These are phyloP conservation scores for Anaeramoeba flamelloides DNA, from an alignment of 78 protist genomes.

Conservation along the genomic window DNA sequence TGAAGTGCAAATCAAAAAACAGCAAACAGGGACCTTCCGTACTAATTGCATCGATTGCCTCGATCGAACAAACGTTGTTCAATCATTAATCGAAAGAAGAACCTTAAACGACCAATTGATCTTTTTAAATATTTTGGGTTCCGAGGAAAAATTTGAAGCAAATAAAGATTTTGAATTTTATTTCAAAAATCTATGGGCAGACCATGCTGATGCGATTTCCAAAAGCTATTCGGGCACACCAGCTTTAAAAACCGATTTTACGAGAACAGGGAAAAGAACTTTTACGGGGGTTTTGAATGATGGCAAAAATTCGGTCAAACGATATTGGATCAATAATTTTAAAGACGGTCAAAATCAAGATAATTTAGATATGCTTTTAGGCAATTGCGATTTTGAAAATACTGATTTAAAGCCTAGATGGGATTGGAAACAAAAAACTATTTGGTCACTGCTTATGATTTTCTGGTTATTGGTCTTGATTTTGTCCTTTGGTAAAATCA, in stretches of 20 bases:
- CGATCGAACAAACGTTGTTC: conserved; percentile 82
- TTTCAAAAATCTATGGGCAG: background rate
- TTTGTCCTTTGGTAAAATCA: no score
- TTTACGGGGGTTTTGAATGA: background rate
- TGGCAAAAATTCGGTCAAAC: background rate
- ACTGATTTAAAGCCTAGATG: no score
- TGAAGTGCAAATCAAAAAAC: background rate
- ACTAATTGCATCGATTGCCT: conserved; percentile 83
- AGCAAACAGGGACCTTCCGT: conserved; percentile 51
- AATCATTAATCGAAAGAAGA: conserved; percentile 30
- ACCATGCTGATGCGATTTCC: background rate
- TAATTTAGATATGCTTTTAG: background rate
- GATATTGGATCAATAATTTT: background rate
- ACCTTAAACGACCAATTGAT: background rate
- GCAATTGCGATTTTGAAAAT: background rate
- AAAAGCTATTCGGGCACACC: background rate
- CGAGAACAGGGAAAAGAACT: background rate
- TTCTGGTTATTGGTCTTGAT: no score
- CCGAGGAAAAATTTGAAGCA: background rate
- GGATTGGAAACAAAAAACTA: no score
- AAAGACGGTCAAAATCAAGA: background rate
- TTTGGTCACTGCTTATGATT: no score
- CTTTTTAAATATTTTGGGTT: background rate
- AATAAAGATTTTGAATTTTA: background rate
- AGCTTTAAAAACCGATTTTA: background rate